These are phyloP conservation scores for Kalanchoe fedtschenkoi DNA, from an alignment of 164 flowering plant genomes.

Conservation along the genomic window DNA sequence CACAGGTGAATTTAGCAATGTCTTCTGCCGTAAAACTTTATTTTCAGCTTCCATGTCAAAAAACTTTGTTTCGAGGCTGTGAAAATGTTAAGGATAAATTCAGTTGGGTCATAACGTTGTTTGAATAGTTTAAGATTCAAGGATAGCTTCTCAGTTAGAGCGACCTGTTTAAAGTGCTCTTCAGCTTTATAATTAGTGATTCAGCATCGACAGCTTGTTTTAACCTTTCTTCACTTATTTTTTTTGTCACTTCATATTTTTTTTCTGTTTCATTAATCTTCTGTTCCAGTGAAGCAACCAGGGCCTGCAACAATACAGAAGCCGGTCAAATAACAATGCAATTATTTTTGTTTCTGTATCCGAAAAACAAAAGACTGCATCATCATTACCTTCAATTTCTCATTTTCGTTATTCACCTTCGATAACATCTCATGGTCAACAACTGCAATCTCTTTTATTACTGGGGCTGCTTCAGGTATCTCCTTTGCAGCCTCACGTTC, in stretches of 20 bases:
- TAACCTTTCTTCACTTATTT: constrained; percentile 78
- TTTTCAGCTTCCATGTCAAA: constrained; percentile 74
- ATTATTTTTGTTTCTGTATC: not conserved
- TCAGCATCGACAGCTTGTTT: constrained; percentile 91
- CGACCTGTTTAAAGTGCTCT: constrained; percentile 25
- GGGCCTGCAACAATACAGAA: constrained; percentile 27
- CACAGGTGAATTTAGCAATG: constrained; percentile 40
- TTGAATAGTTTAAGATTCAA: not conserved
- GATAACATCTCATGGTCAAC: constrained; percentile 55
- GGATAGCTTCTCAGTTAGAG: not conserved
- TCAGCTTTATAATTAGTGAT: constrained; percentile 60
- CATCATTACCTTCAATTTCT: constrained; percentile 58
- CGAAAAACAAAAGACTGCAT: not conserved
- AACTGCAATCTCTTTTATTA: constrained; percentile 66
- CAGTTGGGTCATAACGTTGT: not conserved
- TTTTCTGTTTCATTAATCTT: constrained; percentile 88
- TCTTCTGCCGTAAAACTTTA: constrained; percentile 67
- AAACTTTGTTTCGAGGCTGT: constrained; percentile 79
- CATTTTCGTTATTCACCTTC: constrained; percentile 71
- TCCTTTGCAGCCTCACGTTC: constrained; percentile 61
- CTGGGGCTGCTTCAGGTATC: constrained; percentile 37
- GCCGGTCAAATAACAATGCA: not conserved
- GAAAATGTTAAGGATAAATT: not conserved
- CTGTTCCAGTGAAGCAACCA: constrained; percentile 72
- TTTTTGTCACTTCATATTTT: constrained; percentile 73